Evolutionary conservation across 2,329 filamentous ascomycete species (phyloP), one percentile per base, ranked within the genome.

Genomic region (Cladosporium sp.): DNA sequence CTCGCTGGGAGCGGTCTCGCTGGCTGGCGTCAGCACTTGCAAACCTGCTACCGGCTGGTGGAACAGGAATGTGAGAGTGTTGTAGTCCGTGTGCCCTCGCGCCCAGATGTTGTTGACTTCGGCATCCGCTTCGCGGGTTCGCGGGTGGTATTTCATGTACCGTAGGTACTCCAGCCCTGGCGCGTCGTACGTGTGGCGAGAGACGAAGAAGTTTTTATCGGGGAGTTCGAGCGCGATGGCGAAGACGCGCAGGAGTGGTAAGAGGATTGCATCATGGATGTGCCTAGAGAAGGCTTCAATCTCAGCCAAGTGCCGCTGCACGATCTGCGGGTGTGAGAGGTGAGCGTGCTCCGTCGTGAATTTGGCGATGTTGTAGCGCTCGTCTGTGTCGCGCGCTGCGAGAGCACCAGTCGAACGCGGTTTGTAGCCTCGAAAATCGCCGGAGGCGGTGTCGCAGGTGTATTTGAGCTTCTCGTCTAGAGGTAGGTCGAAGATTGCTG

Each of bases 311-410:
- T 85, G 77, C 0, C 83, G 79, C 21, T 81, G 71, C 0, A 88
- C 72, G 32, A 74, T 61, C 16, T 67, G 59, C 2, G 72, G 72
- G 51, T 74, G 71, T 8, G 65, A 61, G 28, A 71, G 69, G 61
- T 64, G 65, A 1, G 72, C 69, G 25, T 74, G 49, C 16, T 62
- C 58, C 0, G 46, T 18, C 2, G 43, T 62, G 51, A 87, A 71
- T 67, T 88, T 88, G 61, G 84, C 83, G 11, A 87, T 82, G 70
- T 88, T 87, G 77, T 84, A 88, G 1, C 87, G 82, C 69, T 88
- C 82, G 43, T 85, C 78, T 66, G 86, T 87, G 69, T 88, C 85
- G 64, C 30, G 71, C 49, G 16, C 70, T 67, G 0, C 69, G 69
- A 32, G 71, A 64, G 2, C 69, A 48, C 70, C 69, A 54, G 63